Base-by-base conservation (phyloP, 208 protist genomes). In the Leishmania arabica region DNA sequence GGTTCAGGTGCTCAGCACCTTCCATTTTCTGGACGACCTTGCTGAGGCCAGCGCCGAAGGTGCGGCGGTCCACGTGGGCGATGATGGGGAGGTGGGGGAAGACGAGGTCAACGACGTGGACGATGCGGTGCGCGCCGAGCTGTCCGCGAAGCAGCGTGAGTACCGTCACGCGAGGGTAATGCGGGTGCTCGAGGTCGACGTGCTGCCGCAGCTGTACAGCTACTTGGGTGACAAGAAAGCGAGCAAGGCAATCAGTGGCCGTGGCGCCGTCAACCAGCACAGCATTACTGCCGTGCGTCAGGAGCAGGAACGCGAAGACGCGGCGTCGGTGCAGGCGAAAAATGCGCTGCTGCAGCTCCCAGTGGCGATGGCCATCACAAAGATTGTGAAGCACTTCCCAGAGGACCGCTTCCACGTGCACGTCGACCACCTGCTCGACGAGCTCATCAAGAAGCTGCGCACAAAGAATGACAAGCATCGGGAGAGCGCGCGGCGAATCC, bases 401-500 rank as follows among this genome's bases (percentile, higher is more conserved):
- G 87, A 88, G 49, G 93, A 96, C 27, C 84, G 86, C 31, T 96
- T 95, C 79, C 90, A 91, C 84, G 78, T 86, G 34, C 90, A 97
- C 81, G 87, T 92, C 47, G 93, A 97, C 66, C 86, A 92, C 75
- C 84, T 98, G 40, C 81, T 98, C 17, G 90, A 96, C 72, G 91
- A 93, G 70, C 82, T 98, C 37, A 84, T 97, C 51, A 79, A 84
- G 64, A 96, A 95, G 80, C 89, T 98, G 75, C 92, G 94, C 51
- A 98, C 94, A 13, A 97, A 97, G 86, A 94, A 94, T 75, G 94
- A 97, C 89, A 91, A 89, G 77, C 93, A 95, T 62, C 92, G 95
- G 45, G 93, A 97, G 51, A 94, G 93, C 80, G 95, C 94, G 5
- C 86, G 95, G 49, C 86, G 90, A 45, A 91, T 97, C 49, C 88